Base-by-base conservation (phyloP, 306 rosid genomes). In the Vachellia pachyceras region DNA sequence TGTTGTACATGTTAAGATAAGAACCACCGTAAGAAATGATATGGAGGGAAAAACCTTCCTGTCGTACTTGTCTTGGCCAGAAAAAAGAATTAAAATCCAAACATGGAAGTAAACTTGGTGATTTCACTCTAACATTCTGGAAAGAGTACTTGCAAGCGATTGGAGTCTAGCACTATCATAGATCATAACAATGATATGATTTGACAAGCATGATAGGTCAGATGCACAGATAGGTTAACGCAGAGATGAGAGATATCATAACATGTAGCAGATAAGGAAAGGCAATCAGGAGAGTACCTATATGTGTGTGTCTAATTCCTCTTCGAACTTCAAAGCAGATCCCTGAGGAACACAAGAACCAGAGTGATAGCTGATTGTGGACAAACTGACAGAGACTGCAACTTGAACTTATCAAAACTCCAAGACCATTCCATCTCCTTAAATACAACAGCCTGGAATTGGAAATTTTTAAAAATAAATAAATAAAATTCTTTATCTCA, bases 241-340 rank as follows among this genome's bases (percentile, higher is more conserved):
- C 55, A 35, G 40, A 79, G 29, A 83, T 37, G 18, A 52, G 25
- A 78, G 25, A 82, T 15, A 40, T 73, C 57, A 73, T 25, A 41
- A 52, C 12, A 5, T n/a, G n/a, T n/a, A 10, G 15, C 3, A 68
- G 35, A 55, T 36, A 46, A 44, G 8, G 45, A 46, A 82, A 69
- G 18, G 42, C 5, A 47, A 22, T 50, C 45, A 14, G 23, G 15
- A 67, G 22, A 81, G 44, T 75, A 82, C 80, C 89, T 75, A 63
- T 64, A 25, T 47, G 39, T 55, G 82, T 46, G 41, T 80, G 58
- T 41, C 52, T 69, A 36, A 61, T 70, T 55, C 39, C 29, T 15
- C 55, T 41, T 35, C 37, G 35, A 47, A 47, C 73, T 81, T 47
- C 55, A 29, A 67, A 47, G 71, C 13, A 60, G 36, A 41, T 8